Conservation (phyloP, 2,329 filamentous ascomycete genomes). For the Paradendryphiella salina region DNA sequence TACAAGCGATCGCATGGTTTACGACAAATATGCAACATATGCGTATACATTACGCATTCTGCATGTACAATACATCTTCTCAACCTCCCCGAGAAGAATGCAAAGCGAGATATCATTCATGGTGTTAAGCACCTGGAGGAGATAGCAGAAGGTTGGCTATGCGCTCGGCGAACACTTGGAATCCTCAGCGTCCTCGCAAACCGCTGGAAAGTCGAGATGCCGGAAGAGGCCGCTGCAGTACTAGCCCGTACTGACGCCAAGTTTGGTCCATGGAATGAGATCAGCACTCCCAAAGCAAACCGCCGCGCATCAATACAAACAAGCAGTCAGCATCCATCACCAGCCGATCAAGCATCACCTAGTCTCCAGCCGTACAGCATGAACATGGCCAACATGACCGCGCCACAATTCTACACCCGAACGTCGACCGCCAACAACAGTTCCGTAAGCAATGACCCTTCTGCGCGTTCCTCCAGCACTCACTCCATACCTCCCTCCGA, state of each 20-base stretch:
- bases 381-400: conserved; percentile 28
- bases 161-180: conserved; percentile 78
- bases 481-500: conserved; percentile 41
- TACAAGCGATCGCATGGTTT: conserved; percentile 93
- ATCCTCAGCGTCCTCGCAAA: conserved; percentile 82
- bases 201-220: conserved; percentile 89
- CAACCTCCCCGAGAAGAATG: conserved; percentile 89
- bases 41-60: conserved; percentile 92
- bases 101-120: conserved; percentile 84
- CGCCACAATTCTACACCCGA: conserved; percentile 33
- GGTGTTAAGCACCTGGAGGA: conserved; percentile 91
- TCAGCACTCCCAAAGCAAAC: conserved; percentile 32
- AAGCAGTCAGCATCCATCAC: conserved; percentile 22
- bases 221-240: conserved; percentile 76
- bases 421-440: conserved; percentile 19
- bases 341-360: conserved; percentile 30
- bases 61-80: conserved; percentile 93
- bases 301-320: conserved; percentile 24
- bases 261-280: conserved; percentile 65
- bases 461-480: conserved; percentile 34
- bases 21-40: conserved; percentile 93
- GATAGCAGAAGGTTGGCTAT: conserved; percentile 93
- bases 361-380: conserved; percentile 39
- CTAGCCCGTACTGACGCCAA: conserved; percentile 78
- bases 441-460: conserved; percentile 29